Base-by-base conservation (phyloP, 148 eudicot genomes). In the Euryodendron excelsum region DNA sequence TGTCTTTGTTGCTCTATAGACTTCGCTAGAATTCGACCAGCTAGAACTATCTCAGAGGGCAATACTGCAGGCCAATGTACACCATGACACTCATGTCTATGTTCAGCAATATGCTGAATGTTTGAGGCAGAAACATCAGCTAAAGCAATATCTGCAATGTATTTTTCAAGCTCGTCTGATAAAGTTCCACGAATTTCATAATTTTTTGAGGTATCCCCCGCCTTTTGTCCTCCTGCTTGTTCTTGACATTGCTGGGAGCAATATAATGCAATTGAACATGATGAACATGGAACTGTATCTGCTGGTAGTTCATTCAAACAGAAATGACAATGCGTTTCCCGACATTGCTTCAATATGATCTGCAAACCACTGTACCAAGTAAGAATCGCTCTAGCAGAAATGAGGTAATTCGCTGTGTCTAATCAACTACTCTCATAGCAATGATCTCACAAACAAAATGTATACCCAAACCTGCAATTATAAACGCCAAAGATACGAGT, bases 321-420 rank as follows among this genome's bases (percentile, higher is more conserved):
- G 82, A 88, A 90, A 83, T 93, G 97, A 85, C 99, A 96, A 84
- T 96, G 97, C 53, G 93, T 93, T 27, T 90, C 98, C 76, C 98
- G 94, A 75, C 84, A 88, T 61, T 81, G 80, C 92, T 93, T 96
- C 86, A 88, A 79, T 76, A 93, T 89, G 74, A 91, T 87, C 99
- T 96, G 89, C 80, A 79, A 73, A 66, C 56, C 71, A 72, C 36
- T 31, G 39, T 75, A 27, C 72, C 55, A 69, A 75, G 74, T 73
- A 74, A 85, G 83, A 75, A 28, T 64, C 23, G 63, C 47, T 62
- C 55, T 76, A 77, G 62, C 44, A 73, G 5, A 74, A 4, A 58
- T 47, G 68, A 33, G 41, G 21, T 23, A 12, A 41, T 33, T 45
- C 3, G 28, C 45, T 37, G 23, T 47, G 11, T 37, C 59, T 53